Base-by-base conservation (phyloP, 202 grass and related monocot genomes). In the Panicum virgatum region DNA sequence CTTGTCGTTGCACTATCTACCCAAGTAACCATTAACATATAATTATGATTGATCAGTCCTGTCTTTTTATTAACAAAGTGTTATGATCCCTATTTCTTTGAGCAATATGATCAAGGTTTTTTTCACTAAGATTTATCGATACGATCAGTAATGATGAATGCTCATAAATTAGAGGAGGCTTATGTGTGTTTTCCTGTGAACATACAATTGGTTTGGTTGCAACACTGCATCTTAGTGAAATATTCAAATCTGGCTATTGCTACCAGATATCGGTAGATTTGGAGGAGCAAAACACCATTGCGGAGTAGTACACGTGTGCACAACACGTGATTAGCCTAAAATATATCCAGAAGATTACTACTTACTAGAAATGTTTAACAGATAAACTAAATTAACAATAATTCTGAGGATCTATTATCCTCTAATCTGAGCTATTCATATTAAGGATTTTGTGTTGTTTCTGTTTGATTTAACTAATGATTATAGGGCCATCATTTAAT, bases 181-280 rank as follows among this genome's bases (percentile, higher is more conserved):
- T 47, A 77, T 26, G 30, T 62, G 25, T 15, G 1, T 26, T 51
- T 72, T 7, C 8, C 19, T 16, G 67, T 42, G 43, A 30, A 30
- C 14, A 48, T 27, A 47, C 7, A 75, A 38, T 34, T 61, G 12
- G 38, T 25, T 76, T 76, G 25, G 56, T 62, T 23, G 38, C 1
- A 61, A 76, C 12, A 30, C 53, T 75, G 53, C n/a, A 75, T 42
- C 12, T 60, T 60, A 8, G 73, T 60, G n/a, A 40, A 15, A 57
- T 57, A 57, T 27, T 58, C 13, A 51, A 59, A 75, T n/a, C 14
- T 75, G 37, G 23, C 7, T 36, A 10, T 27, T 59, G 36, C 13
- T 40, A 75, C 58, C 53, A 43, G 15, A 58, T 75, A 47, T 75
- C 43, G 22, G n/a, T 75, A 40, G 53, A 59, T n/a, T 42, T 47